These are phyloP conservation scores for Saccharomyces pastorianus DNA, from an alignment of 1,139 yeast species.

Conservation along the genomic window DNA sequence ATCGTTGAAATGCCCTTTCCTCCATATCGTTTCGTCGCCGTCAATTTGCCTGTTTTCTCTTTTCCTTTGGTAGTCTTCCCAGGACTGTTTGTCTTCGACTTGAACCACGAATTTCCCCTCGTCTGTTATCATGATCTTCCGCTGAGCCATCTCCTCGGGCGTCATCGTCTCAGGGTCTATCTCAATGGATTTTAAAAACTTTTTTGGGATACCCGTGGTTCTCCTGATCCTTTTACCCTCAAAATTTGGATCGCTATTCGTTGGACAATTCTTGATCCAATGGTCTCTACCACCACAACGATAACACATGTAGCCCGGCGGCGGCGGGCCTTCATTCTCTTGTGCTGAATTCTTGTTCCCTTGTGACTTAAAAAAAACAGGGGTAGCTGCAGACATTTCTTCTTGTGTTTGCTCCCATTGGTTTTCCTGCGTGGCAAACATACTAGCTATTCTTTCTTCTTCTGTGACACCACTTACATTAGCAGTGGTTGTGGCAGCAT, in stretches of 20 bases:
- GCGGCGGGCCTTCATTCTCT: constrained; percentile 50
- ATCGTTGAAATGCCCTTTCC: constrained; percentile 27
- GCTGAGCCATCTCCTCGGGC: constrained; percentile 55
- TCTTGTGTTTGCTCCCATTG: constrained; percentile 95
- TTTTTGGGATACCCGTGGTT: constrained; percentile 95
- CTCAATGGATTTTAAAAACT: constrained; percentile 71
- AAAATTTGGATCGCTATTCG: constrained; percentile 84
- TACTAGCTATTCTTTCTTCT: constrained; percentile 78
- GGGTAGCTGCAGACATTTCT: constrained; percentile 69
- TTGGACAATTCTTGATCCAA: constrained; percentile 94
- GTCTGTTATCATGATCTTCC: constrained; percentile 81
- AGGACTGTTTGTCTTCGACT: constrained; percentile 85
- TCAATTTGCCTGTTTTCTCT: constrained; percentile 46
- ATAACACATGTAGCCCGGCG: constrained; percentile 92
- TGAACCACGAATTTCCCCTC: constrained; percentile 95
- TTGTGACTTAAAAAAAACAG: constrained; percentile 45
- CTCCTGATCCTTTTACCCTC: constrained; percentile 86
- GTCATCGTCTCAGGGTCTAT: constrained; percentile 51
- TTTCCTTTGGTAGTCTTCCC: constrained; percentile 79
- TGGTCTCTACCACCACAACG: constrained; percentile 96
- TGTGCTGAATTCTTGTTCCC: constrained; percentile 7
- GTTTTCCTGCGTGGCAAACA: constrained; percentile 88
- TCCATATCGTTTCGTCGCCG: constrained; percentile 35
- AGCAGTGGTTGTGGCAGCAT: constrained; percentile 13
- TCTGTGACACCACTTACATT: constrained; percentile 44